Evolutionary conservation across 1,139 yeast species (phyloP), one percentile per base, ranked within the genome.

Genomic region (Kazachstania sp.): DNA sequence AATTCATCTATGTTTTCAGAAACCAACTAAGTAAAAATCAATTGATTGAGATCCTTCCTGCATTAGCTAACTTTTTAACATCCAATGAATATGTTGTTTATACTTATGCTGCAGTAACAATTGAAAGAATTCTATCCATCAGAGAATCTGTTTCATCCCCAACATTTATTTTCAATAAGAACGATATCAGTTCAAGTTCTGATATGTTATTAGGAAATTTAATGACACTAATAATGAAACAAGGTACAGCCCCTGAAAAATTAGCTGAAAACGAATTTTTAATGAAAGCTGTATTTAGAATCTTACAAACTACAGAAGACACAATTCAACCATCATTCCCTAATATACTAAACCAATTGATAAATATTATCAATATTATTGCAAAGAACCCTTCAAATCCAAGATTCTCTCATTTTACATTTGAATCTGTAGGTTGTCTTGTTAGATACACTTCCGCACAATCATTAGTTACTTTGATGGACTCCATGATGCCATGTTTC

Each of bases 351-450:
- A 73, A 75, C 31, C 92, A 90, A 61, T 71, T 92, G 41, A 68
- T 88, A 46, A 72, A 75, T 45, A 85, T 94, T 45, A 72, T 90
- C 43, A 74, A 73, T 34, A 78, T 81, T 20, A 86, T 90, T 45
- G 73, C 90, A 37, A 82, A 81, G 57, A 94, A 94, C 60, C 99
- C 98, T 13, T 86, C 97, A 11, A 94, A 94, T 64, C 98, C 99
- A 23, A 79, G 82, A 57, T 94, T 92, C 63, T 79, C 90, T 7
- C 98, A 94, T 66, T 94, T 81, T 61, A 74, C 86, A 2, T 94
- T 94, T 65, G 99, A 94, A 71, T 76, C 95, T 13, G 73, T 92
- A 51, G 94, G 94, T 28, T 81, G 83, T 13, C 70, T 90, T 44
- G 70, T 90, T 50, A 82, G 83, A 58, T 83, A 67, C 60, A 70